Evolutionary conservation across 140 eudicot genomes (phyloP), one percentile per base, ranked within the genome.

Genomic region (Erigeron philadelphicus): DNA sequence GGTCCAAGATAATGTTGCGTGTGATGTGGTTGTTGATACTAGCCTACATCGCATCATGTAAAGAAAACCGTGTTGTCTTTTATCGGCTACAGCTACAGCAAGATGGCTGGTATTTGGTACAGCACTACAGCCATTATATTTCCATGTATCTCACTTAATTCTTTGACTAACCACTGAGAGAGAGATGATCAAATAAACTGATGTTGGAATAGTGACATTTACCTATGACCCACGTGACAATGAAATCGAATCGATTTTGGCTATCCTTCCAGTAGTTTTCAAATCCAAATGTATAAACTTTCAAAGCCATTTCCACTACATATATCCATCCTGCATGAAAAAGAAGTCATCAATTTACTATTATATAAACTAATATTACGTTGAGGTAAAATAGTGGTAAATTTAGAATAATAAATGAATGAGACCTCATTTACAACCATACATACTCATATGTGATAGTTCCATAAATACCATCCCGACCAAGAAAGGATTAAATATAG

Each of bases 211-310:
- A 18, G 41, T 69, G 44, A 21, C 35, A 66, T 65, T 66, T 70
- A 87, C 97, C 97, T 78, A 93, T 93, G 48, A 93, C 97, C 93
- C 88, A 83, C n/a, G 98, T 93, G 83, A 93, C 78, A 19, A 89
- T 31, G 72, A 89, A 93, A 83, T 93, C 98, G 60, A 93, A 93
- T 21, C 82, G 88, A 77, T 93, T 93, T 82, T 80, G 95, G 43
- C 97, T 93, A 82, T 93, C 98, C 74, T 86, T 85, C 98, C 98
- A 93, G 58, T 93, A 93, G 79, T 93, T 93, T 63, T 79, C 95
- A 62, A 89, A 89, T 49, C 98, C 98, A 71, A 71, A 81, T 46
- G 98, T 73, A 73, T 86, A 93, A 42, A 93, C 82, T 80, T 93
- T 93, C 54, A 89, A 66, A 19, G 79, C 95, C 98, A 93, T 88